Evolutionary conservation across 2,329 filamentous ascomycete species (phyloP), one percentile per base, ranked within the genome.

Genomic region (Paramyrothecium roridum): DNA sequence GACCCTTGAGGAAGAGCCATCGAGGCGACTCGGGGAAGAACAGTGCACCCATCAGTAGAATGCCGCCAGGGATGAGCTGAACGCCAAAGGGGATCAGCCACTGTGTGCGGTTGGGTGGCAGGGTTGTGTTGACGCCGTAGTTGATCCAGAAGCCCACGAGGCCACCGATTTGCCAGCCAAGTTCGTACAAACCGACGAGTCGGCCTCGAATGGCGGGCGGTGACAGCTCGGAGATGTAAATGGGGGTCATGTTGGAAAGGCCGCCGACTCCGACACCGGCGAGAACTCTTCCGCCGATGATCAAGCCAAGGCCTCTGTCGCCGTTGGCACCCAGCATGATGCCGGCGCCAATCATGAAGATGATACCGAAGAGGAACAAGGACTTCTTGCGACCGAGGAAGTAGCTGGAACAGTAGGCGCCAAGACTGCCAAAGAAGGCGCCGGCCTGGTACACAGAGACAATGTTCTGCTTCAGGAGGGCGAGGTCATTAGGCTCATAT

Each of bases 371-470:
- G 49, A 85, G 59, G 59, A 85, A 74, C 2, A 93, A 76, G 21
- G 84, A 87, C 66, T 78, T 81, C 64, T 83, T 83, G 21, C 89
- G 82, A 26, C 89, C 89, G 58, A 87, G 74, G 67, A 81, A 89
- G 74, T 88, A 85, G 30, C 82, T 85, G 34, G 83, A 80, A 10
- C 76, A 79, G 62, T 89, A 92, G 55, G 85, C 88, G 57, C 82
- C 80, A 45, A 91, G 73, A n/a, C 86, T 84, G 52, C 90, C 90
- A 63, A 93, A 93, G 75, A 95, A 93, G 57, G 89, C 89, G 56
- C 90, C 90, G 11, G 90, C 90, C 71, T 93, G 90, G 74, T 91
- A 93, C 53, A 88, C 83, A 23, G 87, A 91, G 52, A 92, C 89
- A 58, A 93, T 91, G 69, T 93, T 93, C 63, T 86, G 78, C 65